Evolutionary conservation across 176 grass and related monocot genomes (phyloP).

Genomic region (Zea luxurians): DNA sequence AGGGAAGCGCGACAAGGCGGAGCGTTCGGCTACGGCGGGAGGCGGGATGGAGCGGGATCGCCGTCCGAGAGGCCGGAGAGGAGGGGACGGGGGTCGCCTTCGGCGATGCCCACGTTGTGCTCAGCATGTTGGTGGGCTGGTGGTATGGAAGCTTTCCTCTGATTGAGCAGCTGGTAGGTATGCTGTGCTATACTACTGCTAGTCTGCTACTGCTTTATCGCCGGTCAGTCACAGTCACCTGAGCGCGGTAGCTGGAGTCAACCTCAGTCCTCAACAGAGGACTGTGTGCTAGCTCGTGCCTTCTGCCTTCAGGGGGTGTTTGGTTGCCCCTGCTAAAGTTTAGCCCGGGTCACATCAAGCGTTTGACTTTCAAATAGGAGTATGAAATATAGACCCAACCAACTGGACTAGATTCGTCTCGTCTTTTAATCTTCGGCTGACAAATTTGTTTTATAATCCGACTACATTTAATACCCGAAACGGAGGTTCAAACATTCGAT

Average conservation of each 20-base stretch:
- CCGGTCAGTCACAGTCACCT: not conserved
- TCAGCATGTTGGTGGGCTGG: slow-evolving; percentile 19
- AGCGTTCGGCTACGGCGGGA: not conserved
- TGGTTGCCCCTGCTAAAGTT: too few species aligned
- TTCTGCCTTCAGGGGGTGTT: not conserved
- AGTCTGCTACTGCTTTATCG: not conserved
- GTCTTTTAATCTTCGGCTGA: too few species aligned
- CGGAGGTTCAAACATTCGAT: too few species aligned
- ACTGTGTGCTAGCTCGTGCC: not conserved
- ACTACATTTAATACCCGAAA: too few species aligned
- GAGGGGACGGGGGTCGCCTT: not conserved
- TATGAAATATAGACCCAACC: too few species aligned
- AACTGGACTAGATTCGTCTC: too few species aligned
- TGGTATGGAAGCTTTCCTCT: not conserved
- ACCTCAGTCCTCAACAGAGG: not conserved
- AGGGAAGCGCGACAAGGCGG: not conserved
- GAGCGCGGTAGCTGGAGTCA: not conserved
- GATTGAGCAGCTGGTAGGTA: not conserved
- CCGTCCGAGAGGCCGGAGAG: not conserved
- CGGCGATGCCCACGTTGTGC: slow-evolving; percentile 12
- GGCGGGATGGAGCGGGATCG: not conserved
- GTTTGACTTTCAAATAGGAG: too few species aligned
- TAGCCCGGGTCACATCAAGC: too few species aligned
- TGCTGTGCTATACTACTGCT: not conserved
- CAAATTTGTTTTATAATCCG: too few species aligned